Conservation (phyloP, 2,329 filamentous ascomycete genomes). For the Emydomyces testavorans region DNA sequence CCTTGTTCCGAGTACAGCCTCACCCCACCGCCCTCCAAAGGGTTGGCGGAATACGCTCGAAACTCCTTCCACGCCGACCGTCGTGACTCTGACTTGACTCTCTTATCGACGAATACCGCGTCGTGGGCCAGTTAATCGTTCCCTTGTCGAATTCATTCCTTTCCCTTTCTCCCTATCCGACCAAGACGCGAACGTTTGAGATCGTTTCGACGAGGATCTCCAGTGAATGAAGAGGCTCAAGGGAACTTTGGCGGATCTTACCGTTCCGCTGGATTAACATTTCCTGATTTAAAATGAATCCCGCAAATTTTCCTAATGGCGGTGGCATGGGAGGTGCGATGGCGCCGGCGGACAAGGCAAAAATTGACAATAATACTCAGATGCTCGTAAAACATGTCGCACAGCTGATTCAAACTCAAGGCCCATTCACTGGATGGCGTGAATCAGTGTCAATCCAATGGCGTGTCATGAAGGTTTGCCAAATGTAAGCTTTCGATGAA, state of each 20-base stretch:
- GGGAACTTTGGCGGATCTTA: slow-evolving; percentile 8
- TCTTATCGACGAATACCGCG: not conserved
- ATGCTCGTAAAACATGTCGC: slow-evolving; percentile 32
- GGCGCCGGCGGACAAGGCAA: slow-evolving; percentile 14
- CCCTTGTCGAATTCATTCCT: not conserved
- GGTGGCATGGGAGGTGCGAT: slow-evolving; percentile 28
- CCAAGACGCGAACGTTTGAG: not conserved
- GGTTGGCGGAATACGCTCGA: slow-evolving; percentile 4
- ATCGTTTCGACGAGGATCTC: slow-evolving; percentile 1
- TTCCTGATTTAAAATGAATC: slow-evolving; percentile 34
- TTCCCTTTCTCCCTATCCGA: not conserved
- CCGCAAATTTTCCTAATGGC: slow-evolving; percentile 30
- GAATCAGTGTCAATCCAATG: slow-evolving; percentile 31
- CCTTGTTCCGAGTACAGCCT: slow-evolving; percentile 9
- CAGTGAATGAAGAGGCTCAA: slow-evolving; percentile 10
- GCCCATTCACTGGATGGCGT: slow-evolving; percentile 37
- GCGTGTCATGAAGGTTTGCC: slow-evolving; percentile 33
- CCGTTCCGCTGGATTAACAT: slow-evolving; percentile 21
- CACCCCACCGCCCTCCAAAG: slow-evolving; percentile 9
- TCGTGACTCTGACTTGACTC: not conserved
- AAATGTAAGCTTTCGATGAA: slow-evolving; percentile 28
- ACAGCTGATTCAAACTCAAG: slow-evolving; percentile 32
- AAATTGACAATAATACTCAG: slow-evolving; percentile 28
- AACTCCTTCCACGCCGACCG: not conserved
- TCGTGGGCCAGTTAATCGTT: not conserved